Evolutionary conservation across 2,329 filamentous ascomycete genomes (phyloP).

Genomic region (Cercospora brassicicola): DNA sequence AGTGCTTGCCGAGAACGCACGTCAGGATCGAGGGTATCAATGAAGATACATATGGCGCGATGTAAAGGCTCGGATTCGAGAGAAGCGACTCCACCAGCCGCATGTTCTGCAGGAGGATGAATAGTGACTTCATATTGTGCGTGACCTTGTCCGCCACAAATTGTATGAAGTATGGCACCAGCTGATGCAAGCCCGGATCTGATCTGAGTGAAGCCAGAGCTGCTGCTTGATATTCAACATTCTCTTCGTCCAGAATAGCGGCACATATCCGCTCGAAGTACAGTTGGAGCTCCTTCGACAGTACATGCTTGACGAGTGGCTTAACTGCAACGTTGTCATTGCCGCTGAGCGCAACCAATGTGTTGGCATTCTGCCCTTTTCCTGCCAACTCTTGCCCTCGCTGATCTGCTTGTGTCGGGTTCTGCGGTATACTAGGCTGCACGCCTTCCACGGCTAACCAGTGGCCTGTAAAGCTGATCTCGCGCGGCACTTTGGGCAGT

Average conservation of each 20-base stretch:
- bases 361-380: conserved; percentile 86
- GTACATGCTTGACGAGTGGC: conserved; percentile 89
- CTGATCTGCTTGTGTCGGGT: conserved; percentile 74
- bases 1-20: conserved; percentile 79
- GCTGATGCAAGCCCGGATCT: conserved; percentile 90
- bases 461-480: conserved; percentile 91
- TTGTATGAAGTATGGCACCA: conserved; percentile 94
- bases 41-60: conserved; percentile 66
- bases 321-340: conserved; percentile 82
- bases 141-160: conserved; percentile 96
- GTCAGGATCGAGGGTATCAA: conserved; percentile 87
- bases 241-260: conserved; percentile 82
- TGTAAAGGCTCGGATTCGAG: conserved; percentile 76
- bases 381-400: conserved; percentile 81
- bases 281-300: conserved; percentile 92
- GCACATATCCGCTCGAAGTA: conserved; percentile 95
- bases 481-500: conserved; percentile 87
- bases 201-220: conserved; percentile 81
- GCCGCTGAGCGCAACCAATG: conserved; percentile 77
- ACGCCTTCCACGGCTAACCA: conserved; percentile 98
- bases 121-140: conserved; percentile 85
- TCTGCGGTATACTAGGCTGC: conserved; percentile 93
- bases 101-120: conserved; percentile 89
- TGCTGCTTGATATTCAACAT: conserved; percentile 81
- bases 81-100: conserved; percentile 81